These are phyloP conservation scores for Euphorbia lathyris DNA, from an alignment of 345 rosid genomes.

Conservation along the genomic window DNA sequence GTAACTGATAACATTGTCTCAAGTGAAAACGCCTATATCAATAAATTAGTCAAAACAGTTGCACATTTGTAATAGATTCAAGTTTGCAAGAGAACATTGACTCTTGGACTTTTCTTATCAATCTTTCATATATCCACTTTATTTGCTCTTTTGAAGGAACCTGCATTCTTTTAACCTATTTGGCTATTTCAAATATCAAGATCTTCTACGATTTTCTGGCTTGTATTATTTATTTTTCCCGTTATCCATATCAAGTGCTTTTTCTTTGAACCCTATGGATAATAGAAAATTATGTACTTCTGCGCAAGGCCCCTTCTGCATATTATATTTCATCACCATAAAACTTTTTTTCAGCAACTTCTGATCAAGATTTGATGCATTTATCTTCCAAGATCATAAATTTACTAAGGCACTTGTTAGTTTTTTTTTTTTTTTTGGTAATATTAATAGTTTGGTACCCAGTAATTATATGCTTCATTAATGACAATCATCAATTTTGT, in stretches of 20 bases:
- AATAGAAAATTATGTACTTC: not conserved
- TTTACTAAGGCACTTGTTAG: not conserved
- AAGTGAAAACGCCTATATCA: too few species aligned
- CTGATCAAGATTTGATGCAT: not conserved
- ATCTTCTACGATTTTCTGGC: not conserved
- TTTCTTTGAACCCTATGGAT: not conserved
- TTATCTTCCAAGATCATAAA: not conserved
- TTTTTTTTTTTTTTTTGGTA: not conserved
- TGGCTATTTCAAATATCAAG: not conserved
- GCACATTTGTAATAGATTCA: too few species aligned
- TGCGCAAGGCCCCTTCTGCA: not conserved
- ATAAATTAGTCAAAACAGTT: too few species aligned
- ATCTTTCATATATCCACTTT: too few species aligned
- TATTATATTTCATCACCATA: not conserved
- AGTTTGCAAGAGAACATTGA: too few species aligned
- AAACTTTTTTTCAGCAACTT: not conserved
- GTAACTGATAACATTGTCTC: too few species aligned
- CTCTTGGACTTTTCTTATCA: too few species aligned
- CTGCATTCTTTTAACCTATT: too few species aligned
- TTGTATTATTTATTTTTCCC: not conserved
- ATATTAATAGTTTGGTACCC: not conserved
- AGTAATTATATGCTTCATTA: not conserved
- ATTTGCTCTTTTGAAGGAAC: too few species aligned
- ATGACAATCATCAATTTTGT: constrained; percentile 16
- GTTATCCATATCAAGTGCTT: not conserved